phyloP scores from a whole-genome alignment of 495 filamentous ascomycete genomes.

The Aspergillus nidulans region DNA sequence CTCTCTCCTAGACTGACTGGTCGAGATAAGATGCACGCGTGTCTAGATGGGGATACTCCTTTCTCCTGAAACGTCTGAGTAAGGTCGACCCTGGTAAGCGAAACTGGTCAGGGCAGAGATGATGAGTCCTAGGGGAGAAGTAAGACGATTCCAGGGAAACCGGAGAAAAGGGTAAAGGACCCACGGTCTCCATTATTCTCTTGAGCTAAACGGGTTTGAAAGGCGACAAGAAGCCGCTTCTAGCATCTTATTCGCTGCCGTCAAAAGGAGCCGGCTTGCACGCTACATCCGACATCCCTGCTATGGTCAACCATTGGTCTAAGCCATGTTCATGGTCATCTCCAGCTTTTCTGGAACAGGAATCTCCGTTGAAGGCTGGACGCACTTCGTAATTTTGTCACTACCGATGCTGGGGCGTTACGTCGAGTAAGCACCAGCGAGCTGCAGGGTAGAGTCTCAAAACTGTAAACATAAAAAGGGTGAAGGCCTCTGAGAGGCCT shows the following conservation, averaged over 20 bases:
- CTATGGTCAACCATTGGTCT: conserved; percentile 33
- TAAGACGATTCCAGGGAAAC: neutral
- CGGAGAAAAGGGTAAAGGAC: conserved; percentile 5
- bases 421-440: neutral
- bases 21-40: neutral
- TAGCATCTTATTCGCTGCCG: conserved; percentile 29
- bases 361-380: conserved; percentile 11
- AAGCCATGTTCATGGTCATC: conserved; percentile 23
- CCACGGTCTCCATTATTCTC: conserved; percentile 5
- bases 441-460: neutral
- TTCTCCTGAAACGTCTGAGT: conserved; percentile 2
- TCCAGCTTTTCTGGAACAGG: conserved; percentile 25
- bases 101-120: neutral
- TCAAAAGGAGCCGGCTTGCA: conserved; percentile 22
- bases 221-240: conserved; percentile 19
- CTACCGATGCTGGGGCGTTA: conserved; percentile 13
- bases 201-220: conserved; percentile 21
- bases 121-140: neutral
- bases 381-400: conserved; percentile 12
- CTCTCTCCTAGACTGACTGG: conserved; percentile 2
- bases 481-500: neutral
- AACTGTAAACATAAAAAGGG: conserved; percentile 4
- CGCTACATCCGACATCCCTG: conserved; percentile 32
- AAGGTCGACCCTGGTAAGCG: conserved; percentile 1
- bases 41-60: neutral